Evolutionary conservation across 768 basidiomycete species (phyloP), one percentile per base, ranked within the genome.

Genomic region (Leccinum incarnatum): DNA sequence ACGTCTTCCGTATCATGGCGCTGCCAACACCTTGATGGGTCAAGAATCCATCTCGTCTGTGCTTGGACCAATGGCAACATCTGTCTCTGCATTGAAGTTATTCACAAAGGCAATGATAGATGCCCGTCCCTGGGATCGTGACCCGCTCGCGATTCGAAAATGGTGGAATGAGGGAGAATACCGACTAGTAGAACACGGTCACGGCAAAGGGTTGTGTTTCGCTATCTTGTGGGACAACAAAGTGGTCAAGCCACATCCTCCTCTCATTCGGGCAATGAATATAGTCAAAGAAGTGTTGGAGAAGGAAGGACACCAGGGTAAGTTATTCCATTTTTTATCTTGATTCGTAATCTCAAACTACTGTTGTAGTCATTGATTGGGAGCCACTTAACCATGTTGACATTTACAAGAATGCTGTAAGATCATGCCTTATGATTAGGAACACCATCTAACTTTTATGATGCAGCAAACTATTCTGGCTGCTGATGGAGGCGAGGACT

Each of bases 31-130:
- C 1, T 69, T 85, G 49, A 80, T 86, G 71, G 92, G 92, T 23
- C 85, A 88, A 71, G 90, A 93, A 56, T 83, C 86, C 15, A 72
- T 90, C 29, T 78, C 76, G 9, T 91, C 91, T 2, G 88, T 93
- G 29, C 78, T 93, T 10, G 93, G 93, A 0, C 93, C 93, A 4
- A 92, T 58, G 74, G 70, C 36, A 83, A 82, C 36, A 66, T 94
- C 64, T 83, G 81, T 68, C 60, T 74, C 9, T 86, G 93, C 73
- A 79, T 83, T 72, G 77, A 87, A 70, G 77, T 80, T 21, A 76
- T 95, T 61, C 32, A 66, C 87, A 19, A 81, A 78, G 60, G 70
- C 75, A 10, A 74, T 62, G 30, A 51, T 64, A 25, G 56, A 61
- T 42, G 58, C 63, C 14, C 54, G 81, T 57, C 86, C 91, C 5